Evolutionary conservation across 257 asterid species (phyloP), one percentile per base, ranked within the genome.

Genomic region (Cinchona pubescens): DNA sequence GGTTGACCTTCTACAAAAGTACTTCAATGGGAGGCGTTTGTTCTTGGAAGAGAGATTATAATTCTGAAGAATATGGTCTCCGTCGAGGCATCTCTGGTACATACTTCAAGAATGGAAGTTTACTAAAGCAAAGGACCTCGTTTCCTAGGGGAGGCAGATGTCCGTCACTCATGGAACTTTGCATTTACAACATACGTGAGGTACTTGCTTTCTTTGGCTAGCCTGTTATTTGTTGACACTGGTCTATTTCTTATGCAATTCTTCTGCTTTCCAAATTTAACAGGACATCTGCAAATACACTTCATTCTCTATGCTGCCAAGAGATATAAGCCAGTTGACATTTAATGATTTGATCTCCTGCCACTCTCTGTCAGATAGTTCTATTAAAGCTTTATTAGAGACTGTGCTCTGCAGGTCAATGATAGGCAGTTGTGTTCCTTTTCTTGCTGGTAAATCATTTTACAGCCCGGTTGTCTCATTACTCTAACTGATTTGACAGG

Each of bases 361-460:
- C 56, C 92, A 83, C 73, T 64, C 85, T 78, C 85, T 95, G 73
- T 88, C 82, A 13, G 90, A 85, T 78, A 79, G 85, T 43, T 79
- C 82, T 38, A 89, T 95, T 21, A 87, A 88, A 77, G 96, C 96
- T 67, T 95, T 95, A n/a, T n/a, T 79, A 81, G 94, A 67, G 97
- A 92, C 74, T 95, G 99, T 84, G 96, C 91, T 81, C 96, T 95
- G 78, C 96, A 95, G 99, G 99, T 94, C 81, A 75, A 51, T 67
- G 27, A 37, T 19, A 61, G 14, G 5, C 49, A 10, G 61, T 11
- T 45, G 56, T 56, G 16, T 29, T 46, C 32, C n/a, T 35, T 45
- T 72, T 63, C 45, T 49, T 23, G 56, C 49, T 73, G 35, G 46
- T n/a, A 64, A 59, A 55, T 45, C 55, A 67, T 69, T 48, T 32